A percentile compares a stretch with the other conserved stretches of the same genome.
These are phyloP conservation scores for Puccinia hordei DNA, from an alignment of 1,284 basidiomycete genomes.

Conservation along the genomic window DNA sequence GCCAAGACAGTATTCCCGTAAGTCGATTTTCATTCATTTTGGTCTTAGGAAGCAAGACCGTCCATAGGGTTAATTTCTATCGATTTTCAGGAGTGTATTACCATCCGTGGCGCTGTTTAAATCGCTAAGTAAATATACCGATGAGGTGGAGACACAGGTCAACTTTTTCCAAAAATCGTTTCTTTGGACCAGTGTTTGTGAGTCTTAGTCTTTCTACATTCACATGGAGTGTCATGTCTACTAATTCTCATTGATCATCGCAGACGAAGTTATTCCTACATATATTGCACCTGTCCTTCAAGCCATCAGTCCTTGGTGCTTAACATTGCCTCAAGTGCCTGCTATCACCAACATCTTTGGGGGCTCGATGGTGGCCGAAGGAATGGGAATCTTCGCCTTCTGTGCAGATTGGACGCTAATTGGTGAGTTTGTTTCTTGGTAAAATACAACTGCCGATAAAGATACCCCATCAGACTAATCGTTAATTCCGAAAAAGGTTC, in stretches of 20 bases:
- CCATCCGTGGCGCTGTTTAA: constrained; percentile 48
- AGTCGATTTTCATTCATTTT: not conserved
- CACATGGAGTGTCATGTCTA: not conserved
- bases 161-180: constrained; percentile 38
- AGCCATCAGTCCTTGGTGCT: constrained; percentile 51
- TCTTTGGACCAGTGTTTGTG: constrained; percentile 25
- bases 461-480: not conserved
- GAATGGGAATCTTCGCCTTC: constrained; percentile 41
- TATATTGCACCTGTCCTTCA: constrained; percentile 45
- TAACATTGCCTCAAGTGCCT: constrained; percentile 37
- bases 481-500: constrained; percentile 4
- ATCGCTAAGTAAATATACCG: constrained; percentile 14
- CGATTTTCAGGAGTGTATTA: constrained; percentile 29
- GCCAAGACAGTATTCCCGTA: constrained; percentile 40
- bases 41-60: not conserved
- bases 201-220: not conserved
- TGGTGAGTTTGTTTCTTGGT: not conserved
- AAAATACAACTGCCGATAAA: not conserved
- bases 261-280: constrained; percentile 44
- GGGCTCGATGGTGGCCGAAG: constrained; percentile 39
- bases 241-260: not conserved
- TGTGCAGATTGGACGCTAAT: constrained; percentile 39
- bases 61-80: not conserved
- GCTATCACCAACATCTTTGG: constrained; percentile 45
- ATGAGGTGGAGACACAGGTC: not conserved